These are phyloP conservation scores for Nemania sp. DNA, from an alignment of 2,329 filamentous ascomycete species.

Conservation along the genomic window DNA sequence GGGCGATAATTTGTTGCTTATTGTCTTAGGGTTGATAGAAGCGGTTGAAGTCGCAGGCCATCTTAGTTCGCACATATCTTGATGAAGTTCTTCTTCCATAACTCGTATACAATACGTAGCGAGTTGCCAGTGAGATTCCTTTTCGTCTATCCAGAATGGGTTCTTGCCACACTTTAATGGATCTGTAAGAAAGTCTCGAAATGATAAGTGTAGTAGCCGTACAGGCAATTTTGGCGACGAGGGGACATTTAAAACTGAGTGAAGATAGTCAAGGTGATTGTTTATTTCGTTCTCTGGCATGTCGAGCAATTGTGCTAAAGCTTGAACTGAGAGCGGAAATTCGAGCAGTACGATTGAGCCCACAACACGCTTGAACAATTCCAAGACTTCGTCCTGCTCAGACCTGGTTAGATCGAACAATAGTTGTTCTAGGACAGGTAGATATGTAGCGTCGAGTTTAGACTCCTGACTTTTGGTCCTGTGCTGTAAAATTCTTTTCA, in stretches of 20 bases:
- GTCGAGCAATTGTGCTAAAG: slow-evolving; percentile 7
- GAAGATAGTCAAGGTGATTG: slow-evolving; percentile 1
- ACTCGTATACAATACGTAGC: slow-evolving; percentile 9
- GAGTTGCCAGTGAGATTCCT: slow-evolving; percentile 4
- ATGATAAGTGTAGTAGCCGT: slow-evolving; percentile 11
- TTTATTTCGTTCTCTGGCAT: not conserved
- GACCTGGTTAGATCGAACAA: not conserved
- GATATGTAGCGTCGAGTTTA: slow-evolving; percentile 15
- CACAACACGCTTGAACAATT: slow-evolving; percentile 7
- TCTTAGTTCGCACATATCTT: slow-evolving; percentile 10
- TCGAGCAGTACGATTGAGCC: slow-evolving; percentile 16
- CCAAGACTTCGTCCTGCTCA: not conserved
- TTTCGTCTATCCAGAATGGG: slow-evolving; percentile 18
- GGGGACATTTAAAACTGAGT: slow-evolving; percentile 19
- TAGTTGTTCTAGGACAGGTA: slow-evolving; percentile 15
- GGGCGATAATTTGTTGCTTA: slow-evolving; percentile 7
- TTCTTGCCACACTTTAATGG: not conserved
- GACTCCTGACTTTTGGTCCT: slow-evolving; percentile 6
- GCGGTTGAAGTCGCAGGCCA: slow-evolving; percentile 16
- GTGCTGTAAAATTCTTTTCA: slow-evolving; percentile 10
- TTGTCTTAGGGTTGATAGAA: slow-evolving; percentile 1
- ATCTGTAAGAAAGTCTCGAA: slow-evolving; percentile 19
- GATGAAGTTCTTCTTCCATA: slow-evolving; percentile 10
- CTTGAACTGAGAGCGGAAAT: slow-evolving; percentile 4
- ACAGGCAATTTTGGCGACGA: not conserved